Percentiles rank a stretch among this genome's conserved stretches.
phyloP scores from a whole-genome alignment of 2,329 filamentous ascomycete species.

The Curvularia hawaiiensis region DNA sequence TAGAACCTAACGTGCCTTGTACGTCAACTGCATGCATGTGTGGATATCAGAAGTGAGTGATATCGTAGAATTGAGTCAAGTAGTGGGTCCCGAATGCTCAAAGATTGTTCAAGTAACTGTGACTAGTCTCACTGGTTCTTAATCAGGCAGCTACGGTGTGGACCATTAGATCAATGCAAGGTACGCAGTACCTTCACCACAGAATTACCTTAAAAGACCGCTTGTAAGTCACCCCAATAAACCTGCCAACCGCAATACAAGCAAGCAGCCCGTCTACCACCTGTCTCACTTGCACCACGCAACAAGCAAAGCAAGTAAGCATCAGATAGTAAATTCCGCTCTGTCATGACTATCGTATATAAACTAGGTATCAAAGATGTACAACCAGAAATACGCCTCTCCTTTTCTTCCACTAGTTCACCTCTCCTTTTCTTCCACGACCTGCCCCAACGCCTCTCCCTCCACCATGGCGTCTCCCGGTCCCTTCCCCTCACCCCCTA shows the following conservation, averaged over 20 bases:
- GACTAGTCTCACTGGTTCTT: background rate
- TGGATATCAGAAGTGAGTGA: no score
- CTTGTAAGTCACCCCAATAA: background rate
- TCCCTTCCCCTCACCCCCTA: conserved; percentile 11
- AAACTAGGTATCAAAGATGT: background rate
- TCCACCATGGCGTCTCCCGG: conserved; percentile 41
- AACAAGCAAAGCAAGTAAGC: background rate
- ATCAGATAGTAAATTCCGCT: background rate
- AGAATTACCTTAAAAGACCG: background rate
- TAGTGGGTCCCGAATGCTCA: no score
- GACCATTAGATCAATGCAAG: background rate
- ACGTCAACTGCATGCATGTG: no score
- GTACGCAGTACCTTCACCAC: background rate
- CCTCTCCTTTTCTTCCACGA: conserved; percentile 25
- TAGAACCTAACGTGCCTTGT: no score
- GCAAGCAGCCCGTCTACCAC: background rate
- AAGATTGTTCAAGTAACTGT: no score
- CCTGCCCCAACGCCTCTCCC: conserved; percentile 44
- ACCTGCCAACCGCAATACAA: background rate
- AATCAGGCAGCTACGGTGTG: background rate
- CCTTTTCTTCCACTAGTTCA: background rate
- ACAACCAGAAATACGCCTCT: no score
- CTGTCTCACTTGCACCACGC: background rate
- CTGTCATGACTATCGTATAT: background rate
- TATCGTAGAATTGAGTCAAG: no score